These are phyloP conservation scores for Aaosphaeria pasadenensis DNA, from an alignment of 2,329 filamentous ascomycete species.

Conservation along the genomic window DNA sequence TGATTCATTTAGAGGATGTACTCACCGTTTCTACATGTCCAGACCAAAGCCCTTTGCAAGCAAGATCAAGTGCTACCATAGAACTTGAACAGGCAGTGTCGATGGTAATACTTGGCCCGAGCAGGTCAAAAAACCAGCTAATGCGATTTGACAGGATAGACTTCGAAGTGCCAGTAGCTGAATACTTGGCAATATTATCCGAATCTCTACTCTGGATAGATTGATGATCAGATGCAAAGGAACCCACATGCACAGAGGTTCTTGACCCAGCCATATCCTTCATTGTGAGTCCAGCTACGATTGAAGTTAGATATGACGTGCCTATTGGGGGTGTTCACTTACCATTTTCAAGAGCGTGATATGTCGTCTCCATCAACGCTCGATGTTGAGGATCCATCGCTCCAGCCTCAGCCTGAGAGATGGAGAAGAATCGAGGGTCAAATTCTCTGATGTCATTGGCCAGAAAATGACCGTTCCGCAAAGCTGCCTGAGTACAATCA, in stretches of 20 bases:
- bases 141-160: constrained; percentile 5
- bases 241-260: no score
- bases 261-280: background rate
- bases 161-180: background rate
- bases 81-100: constrained; percentile 16
- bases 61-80: constrained; percentile 4
- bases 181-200: background rate
- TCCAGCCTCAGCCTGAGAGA: constrained; percentile 5
- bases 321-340: background rate
- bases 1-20: no score
- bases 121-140: constrained; percentile 13
- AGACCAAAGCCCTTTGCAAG: constrained; percentile 2
- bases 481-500: background rate
- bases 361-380: constrained; percentile 12
- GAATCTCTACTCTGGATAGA: no score
- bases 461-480: background rate
- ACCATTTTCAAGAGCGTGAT: constrained; percentile 16
- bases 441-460: constrained; percentile 1
- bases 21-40: constrained; percentile 1
- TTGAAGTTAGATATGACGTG: background rate
- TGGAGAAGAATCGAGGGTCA: constrained; percentile 11
- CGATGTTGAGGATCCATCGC: constrained; percentile 16
- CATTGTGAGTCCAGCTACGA: constrained; percentile 1
- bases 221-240: no score
- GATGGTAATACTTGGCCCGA: constrained; percentile 11